A percentile compares a stretch with the other conserved stretches of the same genome.
phyloP scores from a whole-genome alignment of 1,139 yeast genomes.

The Pichia sp. region DNA sequence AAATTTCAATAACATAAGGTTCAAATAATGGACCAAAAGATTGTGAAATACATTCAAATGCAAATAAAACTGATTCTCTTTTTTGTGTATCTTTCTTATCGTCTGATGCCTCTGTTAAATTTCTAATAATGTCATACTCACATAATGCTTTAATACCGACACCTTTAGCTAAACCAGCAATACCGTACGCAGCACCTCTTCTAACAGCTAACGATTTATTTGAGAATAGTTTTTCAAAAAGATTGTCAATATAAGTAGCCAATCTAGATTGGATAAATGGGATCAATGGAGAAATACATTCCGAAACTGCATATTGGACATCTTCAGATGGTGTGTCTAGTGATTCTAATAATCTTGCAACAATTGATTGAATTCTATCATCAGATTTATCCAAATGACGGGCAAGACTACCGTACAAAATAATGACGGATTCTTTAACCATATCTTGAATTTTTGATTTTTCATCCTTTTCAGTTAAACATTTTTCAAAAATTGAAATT shows the following conservation, averaged over 20 bases:
- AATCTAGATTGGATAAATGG: constrained; percentile 46
- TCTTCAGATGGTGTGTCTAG: constrained; percentile 83
- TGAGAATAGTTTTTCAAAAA: constrained; percentile 55
- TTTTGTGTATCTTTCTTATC: constrained; percentile 69
- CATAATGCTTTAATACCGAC: constrained; percentile 73
- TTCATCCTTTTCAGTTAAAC: constrained; percentile 42
- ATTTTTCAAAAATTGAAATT: constrained; percentile 69
- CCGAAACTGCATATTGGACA: constrained; percentile 81
- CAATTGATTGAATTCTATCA: constrained; percentile 54
- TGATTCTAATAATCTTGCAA: constrained; percentile 65
- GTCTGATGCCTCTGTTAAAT: constrained; percentile 78
- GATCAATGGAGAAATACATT: constrained; percentile 79
- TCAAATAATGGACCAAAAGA: constrained; percentile 74
- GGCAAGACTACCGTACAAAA: constrained; percentile 83
- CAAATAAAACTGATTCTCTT: constrained; percentile 86
- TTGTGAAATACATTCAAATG: constrained; percentile 77
- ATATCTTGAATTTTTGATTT: constrained; percentile 49
- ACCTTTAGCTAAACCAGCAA: constrained; percentile 90
- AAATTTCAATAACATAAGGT: constrained; percentile 85
- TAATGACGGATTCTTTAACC: constrained; percentile 74
- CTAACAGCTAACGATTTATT: constrained; percentile 49
- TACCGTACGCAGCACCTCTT: constrained; percentile 94
- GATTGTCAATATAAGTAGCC: constrained; percentile 46
- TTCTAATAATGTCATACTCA: constrained; percentile 69
- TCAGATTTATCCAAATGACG: constrained; percentile 67